These are phyloP conservation scores for Pseudisothecium myosuroides DNA, from an alignment of 225 moss, liverwort and hornwort species.

Conservation along the genomic window DNA sequence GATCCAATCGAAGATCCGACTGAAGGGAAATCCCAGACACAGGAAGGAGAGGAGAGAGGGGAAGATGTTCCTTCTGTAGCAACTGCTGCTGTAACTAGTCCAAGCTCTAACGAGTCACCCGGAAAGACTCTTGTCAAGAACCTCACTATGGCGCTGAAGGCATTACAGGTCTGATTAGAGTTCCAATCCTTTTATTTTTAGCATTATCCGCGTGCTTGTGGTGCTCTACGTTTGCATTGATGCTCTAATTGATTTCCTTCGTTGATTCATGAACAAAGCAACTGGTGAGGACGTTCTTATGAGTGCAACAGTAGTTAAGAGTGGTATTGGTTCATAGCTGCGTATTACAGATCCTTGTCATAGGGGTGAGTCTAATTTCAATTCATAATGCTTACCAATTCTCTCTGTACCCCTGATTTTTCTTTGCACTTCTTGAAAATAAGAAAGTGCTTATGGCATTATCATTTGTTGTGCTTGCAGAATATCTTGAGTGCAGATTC, in stretches of 20 bases:
- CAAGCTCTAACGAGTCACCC: slow-evolving; percentile 24
- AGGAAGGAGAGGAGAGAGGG: background rate
- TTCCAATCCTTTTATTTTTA: background rate
- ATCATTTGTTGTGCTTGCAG: slow-evolving; percentile 29
- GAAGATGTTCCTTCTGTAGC: background rate
- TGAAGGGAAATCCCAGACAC: background rate
- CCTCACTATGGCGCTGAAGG: slow-evolving; percentile 66
- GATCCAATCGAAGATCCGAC: background rate
- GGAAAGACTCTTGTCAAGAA: slow-evolving; percentile 56
- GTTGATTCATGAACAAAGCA: background rate
- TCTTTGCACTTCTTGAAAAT: background rate
- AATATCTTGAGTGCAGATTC: slow-evolving; percentile 69
- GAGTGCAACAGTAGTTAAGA: background rate
- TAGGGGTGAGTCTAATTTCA: background rate
- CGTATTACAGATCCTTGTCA: background rate
- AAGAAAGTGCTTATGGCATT: background rate
- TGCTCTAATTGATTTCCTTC: background rate
- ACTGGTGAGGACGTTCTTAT: background rate
- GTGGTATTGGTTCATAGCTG: background rate
- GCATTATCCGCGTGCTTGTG: background rate
- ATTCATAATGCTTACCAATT: background rate
- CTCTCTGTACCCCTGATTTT: background rate
- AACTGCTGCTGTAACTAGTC: background rate
- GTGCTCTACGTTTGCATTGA: background rate
- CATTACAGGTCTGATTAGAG: slow-evolving; percentile 50